Evolutionary conservation across 768 basidiomycete genomes (phyloP), one percentile per base, ranked within the genome.

Genomic region (Sporobolomyces phaffii): DNA sequence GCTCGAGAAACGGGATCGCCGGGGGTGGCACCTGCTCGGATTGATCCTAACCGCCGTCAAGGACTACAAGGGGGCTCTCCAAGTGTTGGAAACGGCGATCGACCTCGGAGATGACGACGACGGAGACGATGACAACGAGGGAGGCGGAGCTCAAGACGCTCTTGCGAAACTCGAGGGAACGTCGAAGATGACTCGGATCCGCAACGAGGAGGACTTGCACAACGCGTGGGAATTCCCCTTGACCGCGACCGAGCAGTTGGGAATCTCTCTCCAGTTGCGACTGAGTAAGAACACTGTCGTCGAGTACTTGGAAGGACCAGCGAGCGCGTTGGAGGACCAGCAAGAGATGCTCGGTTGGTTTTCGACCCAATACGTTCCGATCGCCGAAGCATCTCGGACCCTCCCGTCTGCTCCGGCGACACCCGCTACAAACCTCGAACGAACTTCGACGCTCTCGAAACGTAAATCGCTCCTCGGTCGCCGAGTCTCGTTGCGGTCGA

Each of bases 21-120:
- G 83, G 89, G 45, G 87, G 59, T 97, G 92, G 93, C 94, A 97
- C 77, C 83, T 97, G 20, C 81, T 97, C 0, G 91, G 88, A 0
- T 79, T 97, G 7, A 77, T 94, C 15, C 81, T 93, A n/a, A 85
- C 86, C 0, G 86, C 88, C 13, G 80, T 81, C 33, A 89, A 87
- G 68, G 86, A 91, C 70, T 90, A 90, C 89, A 78, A 78, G 38
- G 88, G 86, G 15, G 91, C 93, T 0, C 80, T 80, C 36, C 85
- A 85, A 65, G 85, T 92, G 5, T 77, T 93, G 43, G 89, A 91
- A 59, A 81, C 85, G n/a, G 93, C 89, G 29, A 83, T 87, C 2
- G 70, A 72, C 24, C 40, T 52, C 6, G 33, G 26, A 1, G 40
- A 20, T 28, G 41, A 33, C 5, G 34, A 34, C 24, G 67, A 60